Conservation (phyloP, 139 green algal species). For the Mychonastes homosphaera region DNA sequence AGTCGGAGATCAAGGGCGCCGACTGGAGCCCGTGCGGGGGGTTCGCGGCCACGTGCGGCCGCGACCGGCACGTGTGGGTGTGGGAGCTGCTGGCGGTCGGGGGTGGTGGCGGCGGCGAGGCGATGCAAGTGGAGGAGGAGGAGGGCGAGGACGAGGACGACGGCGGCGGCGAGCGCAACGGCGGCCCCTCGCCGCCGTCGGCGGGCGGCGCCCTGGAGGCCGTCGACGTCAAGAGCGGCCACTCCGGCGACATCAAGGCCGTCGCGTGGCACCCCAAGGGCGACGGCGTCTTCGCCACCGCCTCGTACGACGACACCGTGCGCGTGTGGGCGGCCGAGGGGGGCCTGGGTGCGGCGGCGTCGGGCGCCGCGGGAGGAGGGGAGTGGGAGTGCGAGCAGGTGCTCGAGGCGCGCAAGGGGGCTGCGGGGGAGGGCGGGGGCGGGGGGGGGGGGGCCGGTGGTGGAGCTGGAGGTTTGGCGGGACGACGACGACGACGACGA, state of each 20-base stretch:
- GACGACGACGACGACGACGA: background rate
- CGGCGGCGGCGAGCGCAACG: slow-evolving; percentile 85
- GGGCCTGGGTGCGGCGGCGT: too few relatives aligned
- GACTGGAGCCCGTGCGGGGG: slow-evolving; percentile 71
- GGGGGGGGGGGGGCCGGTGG: background rate
- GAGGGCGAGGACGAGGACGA: slow-evolving; percentile 77
- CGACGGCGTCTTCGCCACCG: slow-evolving; percentile 71
- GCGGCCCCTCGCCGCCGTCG: slow-evolving; percentile 93
- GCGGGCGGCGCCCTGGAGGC: slow-evolving; percentile 84
- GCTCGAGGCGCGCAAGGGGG: slow-evolving; percentile 27
- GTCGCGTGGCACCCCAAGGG: slow-evolving; percentile 81
- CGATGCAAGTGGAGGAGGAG: too few relatives aligned
- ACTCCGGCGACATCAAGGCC: slow-evolving; percentile 64
- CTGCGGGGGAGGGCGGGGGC: background rate
- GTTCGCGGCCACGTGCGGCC: slow-evolving; percentile 82
- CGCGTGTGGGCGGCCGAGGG: slow-evolving; percentile 71
- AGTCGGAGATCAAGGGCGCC: slow-evolving; percentile 91
- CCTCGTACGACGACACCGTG: slow-evolving; percentile 88
- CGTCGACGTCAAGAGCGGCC: slow-evolving; percentile 87
- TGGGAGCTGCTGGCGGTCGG: slow-evolving; percentile 79
- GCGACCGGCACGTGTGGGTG: slow-evolving; percentile 93
- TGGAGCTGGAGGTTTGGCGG: background rate
- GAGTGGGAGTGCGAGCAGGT: slow-evolving; percentile 81
- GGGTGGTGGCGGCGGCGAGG: too few relatives aligned
- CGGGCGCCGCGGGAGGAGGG: too few relatives aligned